Conservation (phyloP, 225 moss, liverwort and hornwort species). For the Bryoerythrophyllum caledonicum region DNA sequence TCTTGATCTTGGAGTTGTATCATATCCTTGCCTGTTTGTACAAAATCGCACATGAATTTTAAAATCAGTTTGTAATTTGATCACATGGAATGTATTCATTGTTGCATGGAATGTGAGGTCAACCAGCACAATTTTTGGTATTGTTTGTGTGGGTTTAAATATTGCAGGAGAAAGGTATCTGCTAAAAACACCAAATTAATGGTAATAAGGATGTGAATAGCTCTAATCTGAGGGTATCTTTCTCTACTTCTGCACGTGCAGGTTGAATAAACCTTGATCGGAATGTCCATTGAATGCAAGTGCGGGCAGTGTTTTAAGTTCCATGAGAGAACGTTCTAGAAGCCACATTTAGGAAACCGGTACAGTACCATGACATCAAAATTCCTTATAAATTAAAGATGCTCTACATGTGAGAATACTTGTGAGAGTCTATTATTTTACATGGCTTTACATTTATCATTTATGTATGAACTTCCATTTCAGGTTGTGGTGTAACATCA, state of each 20-base stretch:
- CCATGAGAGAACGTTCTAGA: neutral
- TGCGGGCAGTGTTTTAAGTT: neutral
- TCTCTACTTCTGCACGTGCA: constrained; percentile 17
- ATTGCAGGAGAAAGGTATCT: constrained; percentile 2
- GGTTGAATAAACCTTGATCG: neutral
- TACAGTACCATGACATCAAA: neutral
- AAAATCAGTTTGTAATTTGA: neutral
- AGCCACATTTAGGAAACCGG: neutral
- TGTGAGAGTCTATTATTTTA: neutral
- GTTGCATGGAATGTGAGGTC: constrained; percentile 15
- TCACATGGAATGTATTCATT: constrained; percentile 24
- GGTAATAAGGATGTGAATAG: neutral
- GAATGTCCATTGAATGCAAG: constrained; percentile 17
- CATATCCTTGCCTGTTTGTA: constrained; percentile 1
- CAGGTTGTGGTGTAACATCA: constrained; percentile 12
- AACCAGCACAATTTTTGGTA: constrained; percentile 15
- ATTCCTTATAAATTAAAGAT: constrained; percentile 1
- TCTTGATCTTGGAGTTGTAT: constrained; percentile 1
- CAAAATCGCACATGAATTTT: constrained; percentile 18
- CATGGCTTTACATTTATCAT: neutral
- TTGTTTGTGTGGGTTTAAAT: neutral
- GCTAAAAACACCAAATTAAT: too few species aligned
- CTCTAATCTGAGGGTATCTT: constrained; percentile 12
- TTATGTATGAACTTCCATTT: constrained; percentile 3
- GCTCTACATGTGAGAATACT: neutral